Evolutionary conservation across 371 early-diverging fungal species (phyloP).

Genomic region (Saksenaea vasiformis): DNA sequence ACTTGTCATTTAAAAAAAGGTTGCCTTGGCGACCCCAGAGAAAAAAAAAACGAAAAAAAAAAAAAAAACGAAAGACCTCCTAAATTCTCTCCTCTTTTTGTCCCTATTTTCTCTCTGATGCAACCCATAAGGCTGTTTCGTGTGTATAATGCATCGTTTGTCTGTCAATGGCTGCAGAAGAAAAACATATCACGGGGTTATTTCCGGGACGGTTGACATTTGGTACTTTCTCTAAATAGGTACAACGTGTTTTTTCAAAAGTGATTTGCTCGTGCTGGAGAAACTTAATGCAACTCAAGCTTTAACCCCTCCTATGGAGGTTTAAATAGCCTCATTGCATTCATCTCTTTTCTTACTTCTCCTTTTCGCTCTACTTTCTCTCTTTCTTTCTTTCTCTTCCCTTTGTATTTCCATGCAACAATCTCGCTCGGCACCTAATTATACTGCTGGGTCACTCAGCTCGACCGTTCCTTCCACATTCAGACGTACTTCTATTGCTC

Average conservation of each 20-base stretch:
- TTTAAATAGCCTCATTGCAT: constrained; percentile 9
- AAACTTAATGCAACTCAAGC: constrained; percentile 1
- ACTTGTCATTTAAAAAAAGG: not conserved
- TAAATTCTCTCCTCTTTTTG: not conserved
- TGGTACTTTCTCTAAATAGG: not conserved
- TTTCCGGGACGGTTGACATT: not conserved
- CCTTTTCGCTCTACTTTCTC: constrained; percentile 11
- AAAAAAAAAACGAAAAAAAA: not conserved
- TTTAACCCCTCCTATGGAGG: not conserved
- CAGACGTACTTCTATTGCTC: constrained; percentile 18
- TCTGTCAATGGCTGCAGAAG: not conserved
- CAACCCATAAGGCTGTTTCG: constrained; percentile 3
- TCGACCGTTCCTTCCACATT: constrained; percentile 10
- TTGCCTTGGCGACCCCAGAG: not conserved
- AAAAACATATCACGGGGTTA: not conserved
- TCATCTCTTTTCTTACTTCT: constrained; percentile 12
- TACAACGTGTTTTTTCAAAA: not conserved
- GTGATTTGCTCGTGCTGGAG: not conserved
- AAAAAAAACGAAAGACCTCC: not conserved
- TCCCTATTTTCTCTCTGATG: not conserved
- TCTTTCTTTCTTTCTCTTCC: constrained; percentile 3
- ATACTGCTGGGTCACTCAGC: constrained; percentile 31
- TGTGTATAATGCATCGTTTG: not conserved
- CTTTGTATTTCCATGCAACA: constrained; percentile 9
- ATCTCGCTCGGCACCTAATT: constrained; percentile 6